Percentiles rank a stretch among this genome's conserved stretches.
phyloP scores from a whole-genome alignment of 2,329 filamentous ascomycete species.

The Verticillium tricorpus region DNA sequence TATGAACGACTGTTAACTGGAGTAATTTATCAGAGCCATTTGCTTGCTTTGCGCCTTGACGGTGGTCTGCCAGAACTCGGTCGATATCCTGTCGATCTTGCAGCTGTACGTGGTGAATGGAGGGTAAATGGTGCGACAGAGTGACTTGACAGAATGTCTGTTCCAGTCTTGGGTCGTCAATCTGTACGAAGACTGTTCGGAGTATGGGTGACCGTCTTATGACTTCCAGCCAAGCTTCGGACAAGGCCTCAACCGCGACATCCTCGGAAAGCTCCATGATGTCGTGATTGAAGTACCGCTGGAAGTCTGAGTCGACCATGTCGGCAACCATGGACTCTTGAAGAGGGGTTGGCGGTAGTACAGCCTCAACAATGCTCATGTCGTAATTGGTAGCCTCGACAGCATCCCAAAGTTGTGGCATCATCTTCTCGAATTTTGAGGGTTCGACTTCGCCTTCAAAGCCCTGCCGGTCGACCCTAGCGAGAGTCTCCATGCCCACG shows the following conservation, averaged over 20 bases:
- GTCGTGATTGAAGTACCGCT: slow-evolving; percentile 83
- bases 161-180: slow-evolving; percentile 56
- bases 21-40: slow-evolving; percentile 37
- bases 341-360: slow-evolving; percentile 74
- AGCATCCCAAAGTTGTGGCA: slow-evolving; percentile 30
- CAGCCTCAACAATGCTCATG: slow-evolving; percentile 42
- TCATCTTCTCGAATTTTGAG: slow-evolving; percentile 14
- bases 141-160: slow-evolving; percentile 47
- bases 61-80: slow-evolving; percentile 30
- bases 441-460: neutral
- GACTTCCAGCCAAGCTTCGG: slow-evolving; percentile 57
- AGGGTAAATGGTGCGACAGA: slow-evolving; percentile 14
- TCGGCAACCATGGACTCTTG: slow-evolving; percentile 84
- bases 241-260: slow-evolving; percentile 53
- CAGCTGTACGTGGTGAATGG: neutral
- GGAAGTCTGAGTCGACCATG: slow-evolving; percentile 71
- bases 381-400: slow-evolving; percentile 27
- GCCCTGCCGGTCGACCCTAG: neutral
- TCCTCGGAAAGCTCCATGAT: slow-evolving; percentile 55
- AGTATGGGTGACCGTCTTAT: slow-evolving; percentile 63
- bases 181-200: slow-evolving; percentile 65
- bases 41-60: slow-evolving; percentile 27
- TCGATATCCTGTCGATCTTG: slow-evolving; percentile 26
- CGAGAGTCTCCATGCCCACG: slow-evolving; percentile 44
- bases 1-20: slow-evolving; percentile 40